A percentile compares a stretch with the other conserved stretches of the same genome.
Evolutionary conservation across 495 filamentous ascomycete genomes (phyloP).

Genomic region (Thermothielavioides terrestris): DNA sequence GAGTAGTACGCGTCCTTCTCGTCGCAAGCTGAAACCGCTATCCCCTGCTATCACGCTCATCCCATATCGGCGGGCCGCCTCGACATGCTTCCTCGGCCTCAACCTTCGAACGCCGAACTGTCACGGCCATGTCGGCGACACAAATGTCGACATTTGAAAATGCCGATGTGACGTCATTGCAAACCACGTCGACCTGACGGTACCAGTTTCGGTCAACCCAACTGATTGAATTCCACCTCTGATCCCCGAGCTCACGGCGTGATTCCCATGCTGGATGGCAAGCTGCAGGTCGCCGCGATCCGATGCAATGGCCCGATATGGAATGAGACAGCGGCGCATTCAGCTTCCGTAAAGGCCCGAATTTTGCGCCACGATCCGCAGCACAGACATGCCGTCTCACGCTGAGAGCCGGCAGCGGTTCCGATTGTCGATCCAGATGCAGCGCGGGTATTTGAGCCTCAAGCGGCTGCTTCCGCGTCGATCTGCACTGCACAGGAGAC

Average conservation of each 20-base stretch:
- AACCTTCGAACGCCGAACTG: neutral
- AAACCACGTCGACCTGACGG: neutral
- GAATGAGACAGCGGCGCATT: neutral
- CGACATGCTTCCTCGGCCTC: no score
- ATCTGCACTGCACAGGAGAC: neutral
- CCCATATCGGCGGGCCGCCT: no score
- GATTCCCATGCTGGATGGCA: neutral
- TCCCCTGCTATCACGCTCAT: neutral
- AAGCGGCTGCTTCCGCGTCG: neutral
- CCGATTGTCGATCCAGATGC: neutral
- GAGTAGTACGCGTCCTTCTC: neutral
- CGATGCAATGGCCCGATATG: neutral
- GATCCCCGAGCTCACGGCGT: neutral
- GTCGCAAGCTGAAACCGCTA: neutral
- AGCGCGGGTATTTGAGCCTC: neutral
- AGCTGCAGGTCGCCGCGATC: neutral
- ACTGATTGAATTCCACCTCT: neutral
- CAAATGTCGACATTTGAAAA: neutral
- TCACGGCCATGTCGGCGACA: neutral
- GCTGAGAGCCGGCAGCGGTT: neutral
- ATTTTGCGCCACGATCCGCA: neutral
- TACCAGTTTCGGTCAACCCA: neutral
- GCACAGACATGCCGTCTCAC: neutral
- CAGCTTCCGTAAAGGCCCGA: conserved; percentile 2
- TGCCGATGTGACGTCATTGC: no score